phyloP scores from a whole-genome alignment of 352 stramenopile genomes.

The Peronospora farinosa region DNA sequence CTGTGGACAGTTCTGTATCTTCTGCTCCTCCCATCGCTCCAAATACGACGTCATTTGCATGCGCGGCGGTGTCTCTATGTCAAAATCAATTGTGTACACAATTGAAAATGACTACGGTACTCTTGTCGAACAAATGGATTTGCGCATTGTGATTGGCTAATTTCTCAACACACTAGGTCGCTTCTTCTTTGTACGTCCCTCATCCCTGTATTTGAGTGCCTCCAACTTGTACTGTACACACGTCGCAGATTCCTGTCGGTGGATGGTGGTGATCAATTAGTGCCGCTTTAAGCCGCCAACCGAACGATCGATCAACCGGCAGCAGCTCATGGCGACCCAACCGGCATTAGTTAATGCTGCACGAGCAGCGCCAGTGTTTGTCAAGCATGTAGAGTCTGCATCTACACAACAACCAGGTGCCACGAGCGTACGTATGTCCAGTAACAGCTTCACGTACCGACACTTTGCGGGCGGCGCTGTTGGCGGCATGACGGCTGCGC shows the following conservation, averaged over 20 bases:
- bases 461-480: constrained; percentile 75
- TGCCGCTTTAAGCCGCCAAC: background rate
- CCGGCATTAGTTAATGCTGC: background rate
- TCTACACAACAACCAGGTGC: constrained; percentile 17
- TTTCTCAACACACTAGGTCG: no score
- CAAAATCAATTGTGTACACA: background rate
- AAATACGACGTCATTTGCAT: constrained; percentile 40
- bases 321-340: constrained; percentile 13
- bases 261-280: constrained; percentile 17
- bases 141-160: background rate
- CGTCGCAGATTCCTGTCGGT: constrained; percentile 29
- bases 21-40: constrained; percentile 45
- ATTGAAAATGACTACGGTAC: background rate
- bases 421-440: constrained; percentile 31
- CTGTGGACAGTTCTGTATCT: constrained; percentile 31
- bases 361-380: background rate
- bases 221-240: constrained; percentile 21
- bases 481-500: constrained; percentile 72
- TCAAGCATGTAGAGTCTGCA: constrained; percentile 1
- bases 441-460: constrained; percentile 35
- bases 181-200: no score
- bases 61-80: constrained; percentile 29
- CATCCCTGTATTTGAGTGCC: no score
- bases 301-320: constrained; percentile 11
- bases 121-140: background rate